A percentile compares a stretch with the other conserved stretches of the same genome.
phyloP scores from a whole-genome alignment of 2,329 filamentous ascomycete species.

The Xylariaceae sp. region DNA sequence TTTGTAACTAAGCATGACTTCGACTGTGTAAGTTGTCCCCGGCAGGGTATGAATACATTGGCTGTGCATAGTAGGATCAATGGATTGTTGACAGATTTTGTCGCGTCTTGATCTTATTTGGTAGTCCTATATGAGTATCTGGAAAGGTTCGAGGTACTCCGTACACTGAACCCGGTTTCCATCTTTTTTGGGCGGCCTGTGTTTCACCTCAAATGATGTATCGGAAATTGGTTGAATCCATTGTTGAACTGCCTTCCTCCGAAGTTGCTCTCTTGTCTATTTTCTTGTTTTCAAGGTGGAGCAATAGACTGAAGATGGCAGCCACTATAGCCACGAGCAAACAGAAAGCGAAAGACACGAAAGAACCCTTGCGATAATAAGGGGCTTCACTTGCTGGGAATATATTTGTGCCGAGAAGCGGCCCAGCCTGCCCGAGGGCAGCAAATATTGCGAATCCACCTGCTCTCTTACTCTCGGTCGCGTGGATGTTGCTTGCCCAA shows the following conservation, averaged over 20 bases:
- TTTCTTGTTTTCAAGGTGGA: slow-evolving; percentile 14
- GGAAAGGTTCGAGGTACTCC: too few species aligned
- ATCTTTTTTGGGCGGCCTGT: too few species aligned
- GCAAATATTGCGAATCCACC: slow-evolving; percentile 35
- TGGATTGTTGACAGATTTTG: too few species aligned
- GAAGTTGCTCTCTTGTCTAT: slow-evolving; percentile 7
- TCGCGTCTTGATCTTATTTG: too few species aligned
- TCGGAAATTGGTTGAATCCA: slow-evolving; percentile 6
- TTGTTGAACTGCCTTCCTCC: background rate
- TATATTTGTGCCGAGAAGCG: slow-evolving; percentile 30
- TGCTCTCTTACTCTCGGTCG: slow-evolving; percentile 34
- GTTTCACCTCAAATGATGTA: slow-evolving; percentile 17
- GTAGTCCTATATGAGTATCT: too few species aligned
- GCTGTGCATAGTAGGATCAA: too few species aligned
- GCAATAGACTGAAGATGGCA: slow-evolving; percentile 11
- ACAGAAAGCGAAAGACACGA: slow-evolving; percentile 33
- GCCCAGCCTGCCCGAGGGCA: slow-evolving; percentile 35
- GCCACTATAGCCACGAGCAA: slow-evolving; percentile 18
- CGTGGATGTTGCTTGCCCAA: slow-evolving; percentile 36
- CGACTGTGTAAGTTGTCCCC: too few species aligned
- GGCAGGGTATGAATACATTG: too few species aligned
- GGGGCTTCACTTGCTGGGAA: slow-evolving; percentile 32
- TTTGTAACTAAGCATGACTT: too few species aligned
- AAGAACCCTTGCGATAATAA: slow-evolving; percentile 33
- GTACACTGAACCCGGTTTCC: too few species aligned